These are phyloP conservation scores for Sarocladium kiliense DNA, from an alignment of 2,329 filamentous ascomycete genomes.

Conservation along the genomic window DNA sequence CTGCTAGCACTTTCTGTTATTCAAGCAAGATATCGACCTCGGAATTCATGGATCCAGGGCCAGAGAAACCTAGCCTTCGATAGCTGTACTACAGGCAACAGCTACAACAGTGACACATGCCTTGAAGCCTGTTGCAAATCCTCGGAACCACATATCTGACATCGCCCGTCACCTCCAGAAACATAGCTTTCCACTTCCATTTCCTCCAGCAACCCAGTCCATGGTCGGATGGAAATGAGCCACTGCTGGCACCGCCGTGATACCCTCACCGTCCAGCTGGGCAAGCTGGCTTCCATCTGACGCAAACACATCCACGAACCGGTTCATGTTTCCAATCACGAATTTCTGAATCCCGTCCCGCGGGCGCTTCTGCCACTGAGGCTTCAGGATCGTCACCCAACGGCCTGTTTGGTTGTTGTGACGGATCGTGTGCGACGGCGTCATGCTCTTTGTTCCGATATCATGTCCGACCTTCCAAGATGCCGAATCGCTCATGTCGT, in stretches of 20 bases:
- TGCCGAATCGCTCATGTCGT: conserved; percentile 63
- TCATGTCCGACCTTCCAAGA: conserved; percentile 55
- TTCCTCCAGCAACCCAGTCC: conserved; percentile 92
- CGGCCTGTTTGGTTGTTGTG: conserved; percentile 97
- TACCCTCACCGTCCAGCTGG: conserved; percentile 80
- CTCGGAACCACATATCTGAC: too few relatives aligned
- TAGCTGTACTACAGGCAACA: too few relatives aligned
- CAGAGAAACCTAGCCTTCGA: too few relatives aligned
- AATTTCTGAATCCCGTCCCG: conserved; percentile 79
- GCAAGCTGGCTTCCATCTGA: conserved; percentile 80
- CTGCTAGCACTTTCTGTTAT: too few relatives aligned
- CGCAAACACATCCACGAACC: conserved; percentile 89
- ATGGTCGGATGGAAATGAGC: conserved; percentile 81
- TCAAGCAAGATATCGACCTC: too few relatives aligned
- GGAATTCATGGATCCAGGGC: too few relatives aligned
- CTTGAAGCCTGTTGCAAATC: too few relatives aligned
- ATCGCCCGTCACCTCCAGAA: conserved; percentile 66
- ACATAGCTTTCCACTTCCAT: conserved; percentile 85
- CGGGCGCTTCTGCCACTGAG: conserved; percentile 81
- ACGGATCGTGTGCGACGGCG: conserved; percentile 61
- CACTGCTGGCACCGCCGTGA: conserved; percentile 91
- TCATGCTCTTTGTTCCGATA: conserved; percentile 58
- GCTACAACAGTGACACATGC: too few relatives aligned
- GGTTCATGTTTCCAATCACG: conserved; percentile 94
- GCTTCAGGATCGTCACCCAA: conserved; percentile 82